Evolutionary conservation across 345 rosid species (phyloP).

Genomic region (Eucalyptus marginata): DNA sequence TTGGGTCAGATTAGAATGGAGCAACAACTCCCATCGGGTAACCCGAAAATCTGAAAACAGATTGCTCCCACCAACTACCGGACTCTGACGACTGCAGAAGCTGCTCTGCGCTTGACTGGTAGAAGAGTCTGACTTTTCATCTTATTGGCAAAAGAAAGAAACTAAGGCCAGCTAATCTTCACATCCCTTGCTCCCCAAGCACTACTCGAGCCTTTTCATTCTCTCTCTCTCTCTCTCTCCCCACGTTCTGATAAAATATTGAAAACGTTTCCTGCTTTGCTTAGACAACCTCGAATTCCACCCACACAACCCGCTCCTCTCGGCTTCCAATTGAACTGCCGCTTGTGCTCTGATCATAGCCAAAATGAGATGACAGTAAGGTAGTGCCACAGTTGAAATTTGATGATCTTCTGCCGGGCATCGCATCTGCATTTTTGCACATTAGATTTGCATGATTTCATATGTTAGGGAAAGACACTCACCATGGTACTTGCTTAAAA

Average conservation of each 20-base stretch:
- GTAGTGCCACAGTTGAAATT: background rate
- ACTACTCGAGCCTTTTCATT: background rate
- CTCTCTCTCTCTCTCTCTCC: background rate
- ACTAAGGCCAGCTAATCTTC: background rate
- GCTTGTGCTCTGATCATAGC: background rate
- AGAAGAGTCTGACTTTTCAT: background rate
- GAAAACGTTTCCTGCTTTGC: background rate
- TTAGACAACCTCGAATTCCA: background rate
- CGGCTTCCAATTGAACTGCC: background rate
- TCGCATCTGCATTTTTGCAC: background rate
- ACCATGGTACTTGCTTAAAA: background rate
- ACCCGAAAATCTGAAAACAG: background rate
- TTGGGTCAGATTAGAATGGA: no score
- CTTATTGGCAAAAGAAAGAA: no score
- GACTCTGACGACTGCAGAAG: no score
- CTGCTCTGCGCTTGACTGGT: background rate
- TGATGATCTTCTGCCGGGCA: background rate
- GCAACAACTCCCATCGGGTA: background rate
- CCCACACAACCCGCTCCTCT: background rate
- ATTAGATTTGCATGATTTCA: background rate
- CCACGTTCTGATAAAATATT: background rate
- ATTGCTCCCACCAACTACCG: background rate
- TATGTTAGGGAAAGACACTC: background rate
- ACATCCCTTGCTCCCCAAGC: background rate
- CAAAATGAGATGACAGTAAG: background rate